Conservation (phyloP, 345 rosid genomes). For the Syzygium aqueum region DNA sequence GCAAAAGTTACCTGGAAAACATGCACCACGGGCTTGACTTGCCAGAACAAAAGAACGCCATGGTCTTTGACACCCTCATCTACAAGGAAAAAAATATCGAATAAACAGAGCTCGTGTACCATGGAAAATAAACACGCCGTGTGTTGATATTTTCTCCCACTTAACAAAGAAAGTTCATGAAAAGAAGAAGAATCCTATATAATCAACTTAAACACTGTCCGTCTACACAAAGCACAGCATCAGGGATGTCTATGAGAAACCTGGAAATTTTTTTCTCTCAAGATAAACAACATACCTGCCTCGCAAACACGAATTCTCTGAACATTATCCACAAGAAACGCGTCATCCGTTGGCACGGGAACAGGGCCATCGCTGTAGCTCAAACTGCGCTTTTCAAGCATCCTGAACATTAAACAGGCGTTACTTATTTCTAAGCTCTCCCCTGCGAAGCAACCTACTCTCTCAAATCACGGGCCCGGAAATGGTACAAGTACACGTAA, state of each 20-base stretch:
- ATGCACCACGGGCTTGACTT: slow-evolving; percentile 83
- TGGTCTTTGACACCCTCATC: slow-evolving; percentile 79
- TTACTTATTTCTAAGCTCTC: neutral
- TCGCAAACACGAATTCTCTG: slow-evolving; percentile 65
- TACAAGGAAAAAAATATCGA: slow-evolving; percentile 11
- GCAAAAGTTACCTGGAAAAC: slow-evolving; percentile 72
- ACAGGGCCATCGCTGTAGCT: slow-evolving; percentile 85
- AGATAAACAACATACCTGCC: slow-evolving; percentile 36
- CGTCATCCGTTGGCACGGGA: slow-evolving; percentile 58
- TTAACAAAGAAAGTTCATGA: neutral
- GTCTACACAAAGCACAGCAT: neutral
- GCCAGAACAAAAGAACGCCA: slow-evolving; percentile 93
- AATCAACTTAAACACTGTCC: neutral
- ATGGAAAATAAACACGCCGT: neutral
- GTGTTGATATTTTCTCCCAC: neutral
- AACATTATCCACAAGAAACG: slow-evolving; percentile 65
- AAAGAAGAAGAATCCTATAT: neutral
- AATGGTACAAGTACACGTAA: neutral
- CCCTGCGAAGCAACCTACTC: neutral
- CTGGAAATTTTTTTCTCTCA: neutral
- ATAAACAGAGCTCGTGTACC: neutral
- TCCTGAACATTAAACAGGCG: slow-evolving; percentile 21
- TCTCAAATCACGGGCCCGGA: neutral
- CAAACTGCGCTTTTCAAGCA: slow-evolving; percentile 85
- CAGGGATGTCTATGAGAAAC: neutral